Percentiles rank a stretch among this genome's conserved stretches.
phyloP scores from a whole-genome alignment of 768 basidiomycete species.

The Tremella yokohamensis region DNA sequence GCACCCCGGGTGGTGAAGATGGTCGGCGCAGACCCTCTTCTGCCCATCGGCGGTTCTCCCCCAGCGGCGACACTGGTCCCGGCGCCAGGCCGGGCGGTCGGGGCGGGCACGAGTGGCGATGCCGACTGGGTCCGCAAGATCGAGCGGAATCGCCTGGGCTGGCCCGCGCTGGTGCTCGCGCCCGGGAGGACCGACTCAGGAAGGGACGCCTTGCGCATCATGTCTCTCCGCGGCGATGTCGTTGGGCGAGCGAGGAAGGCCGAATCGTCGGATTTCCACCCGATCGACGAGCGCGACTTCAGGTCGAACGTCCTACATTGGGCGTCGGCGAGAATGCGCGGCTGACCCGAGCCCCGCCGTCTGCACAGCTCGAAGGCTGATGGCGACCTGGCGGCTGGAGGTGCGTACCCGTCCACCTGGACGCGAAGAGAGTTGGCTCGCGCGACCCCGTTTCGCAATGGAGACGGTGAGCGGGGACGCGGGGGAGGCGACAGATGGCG shows the following conservation, averaged over 20 bases:
- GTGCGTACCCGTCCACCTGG: slow-evolving; percentile 3
- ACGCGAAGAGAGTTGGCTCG: slow-evolving; percentile 2
- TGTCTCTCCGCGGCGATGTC: too few relatives aligned
- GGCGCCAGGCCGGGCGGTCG: background rate
- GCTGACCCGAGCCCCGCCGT: slow-evolving; percentile 2
- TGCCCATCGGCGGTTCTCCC: background rate
- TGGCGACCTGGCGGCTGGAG: slow-evolving; percentile 17
- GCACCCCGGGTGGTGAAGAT: background rate
- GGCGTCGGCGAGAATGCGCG: slow-evolving; percentile 1
- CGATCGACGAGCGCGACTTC: background rate
- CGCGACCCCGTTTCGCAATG: slow-evolving; percentile 1
- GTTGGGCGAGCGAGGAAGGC: background rate
- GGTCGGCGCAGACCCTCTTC: background rate
- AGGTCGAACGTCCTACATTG: background rate
- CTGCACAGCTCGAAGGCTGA: slow-evolving; percentile 16
- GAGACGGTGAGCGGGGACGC: background rate
- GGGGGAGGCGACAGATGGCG: slow-evolving; percentile 14
- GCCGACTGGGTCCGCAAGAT: slow-evolving; percentile 1
- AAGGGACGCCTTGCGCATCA: slow-evolving; percentile 7
- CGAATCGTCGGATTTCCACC: slow-evolving; percentile 11
- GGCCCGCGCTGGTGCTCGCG: background rate
- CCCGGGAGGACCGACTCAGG: slow-evolving; percentile 1
- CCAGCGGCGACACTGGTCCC: background rate
- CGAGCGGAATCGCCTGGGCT: background rate
- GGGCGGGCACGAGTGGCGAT: background rate